Base-by-base conservation (phyloP, 108 stramenopile genomes). In the Cyclotella sp. region DNA sequence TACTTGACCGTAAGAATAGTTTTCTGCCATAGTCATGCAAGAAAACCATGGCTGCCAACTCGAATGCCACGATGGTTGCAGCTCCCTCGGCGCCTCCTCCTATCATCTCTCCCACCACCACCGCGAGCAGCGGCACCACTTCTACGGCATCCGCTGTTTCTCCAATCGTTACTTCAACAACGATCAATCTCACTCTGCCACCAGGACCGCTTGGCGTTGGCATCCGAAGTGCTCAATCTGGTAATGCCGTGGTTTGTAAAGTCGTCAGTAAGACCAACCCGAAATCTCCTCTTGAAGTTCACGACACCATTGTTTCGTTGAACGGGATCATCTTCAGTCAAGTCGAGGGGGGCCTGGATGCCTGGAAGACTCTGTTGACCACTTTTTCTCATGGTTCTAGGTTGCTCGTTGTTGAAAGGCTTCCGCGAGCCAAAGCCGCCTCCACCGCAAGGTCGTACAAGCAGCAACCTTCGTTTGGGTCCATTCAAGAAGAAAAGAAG, bases 391-490 rank as follows among this genome's bases (percentile, higher is more conserved):
- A 26, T 14, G 10, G 24, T 21, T 6, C 7, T 21, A 16, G 55
- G 24, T 21, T 3, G 1, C 26, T 58, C 24, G 24, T 58, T 13
- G 26, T 58, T 28, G 4, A 7, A 27, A 58, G 55, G 26, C 55
- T 21, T 9, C 44, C 43, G 2, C 43, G 11, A 26, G 26, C 19
- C 13, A 49, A 49, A 3, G 55, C 55, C 19, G 29, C 60, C 14
- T 3, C 29, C 14, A 26, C 60, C 29, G 60, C 30, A 62, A 30
- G 60, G 7, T 34, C 34, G 34, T 64, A 44, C 63, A 28, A 24
- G 21, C 63, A 64, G 22, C 63, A 64, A 26, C 21, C 63, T 45
- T 64, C 63, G 0, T 64, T 64, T 45, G 63, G 63, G 44, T 64
- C 60, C 9, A 41, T 27, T 19, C 45, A 59, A 18, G 44, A 62